Conservation (phyloP, 768 basidiomycete genomes). For the Mycena chlorophos region DNA sequence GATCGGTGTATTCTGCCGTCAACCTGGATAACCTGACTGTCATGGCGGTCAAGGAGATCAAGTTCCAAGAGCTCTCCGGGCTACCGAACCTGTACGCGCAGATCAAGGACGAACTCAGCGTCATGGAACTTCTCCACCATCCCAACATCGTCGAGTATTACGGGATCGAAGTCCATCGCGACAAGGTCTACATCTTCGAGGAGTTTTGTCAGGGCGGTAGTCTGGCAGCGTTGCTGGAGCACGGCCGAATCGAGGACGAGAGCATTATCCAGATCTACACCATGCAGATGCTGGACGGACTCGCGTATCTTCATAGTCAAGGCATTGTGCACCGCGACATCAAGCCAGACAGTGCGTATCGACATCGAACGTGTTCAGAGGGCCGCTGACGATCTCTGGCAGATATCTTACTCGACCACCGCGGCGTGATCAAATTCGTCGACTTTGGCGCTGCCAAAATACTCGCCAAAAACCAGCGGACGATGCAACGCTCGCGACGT, state of each 20-base stretch:
- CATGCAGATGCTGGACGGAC: constrained; percentile 93
- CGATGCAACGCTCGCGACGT: constrained; percentile 73
- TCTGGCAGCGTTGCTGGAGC: constrained; percentile 82
- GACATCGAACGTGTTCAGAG: no score
- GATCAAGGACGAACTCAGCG: constrained; percentile 92
- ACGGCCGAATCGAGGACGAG: constrained; percentile 95
- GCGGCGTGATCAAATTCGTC: constrained; percentile 92
- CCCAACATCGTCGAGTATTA: constrained; percentile 98
- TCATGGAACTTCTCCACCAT: constrained; percentile 98
- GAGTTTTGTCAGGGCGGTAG: constrained; percentile 98
- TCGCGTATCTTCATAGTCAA: constrained; percentile 90
- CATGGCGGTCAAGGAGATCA: constrained; percentile 99
- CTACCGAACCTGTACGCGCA: constrained; percentile 86
- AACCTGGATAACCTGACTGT: constrained; percentile 93
- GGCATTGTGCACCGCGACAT: constrained; percentile 95
- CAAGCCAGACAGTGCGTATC: constrained; percentile 97
- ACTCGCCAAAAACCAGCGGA: constrained; percentile 84
- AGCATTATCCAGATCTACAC: constrained; percentile 94
- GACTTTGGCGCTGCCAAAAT: constrained; percentile 98
- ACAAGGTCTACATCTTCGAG: constrained; percentile 98
- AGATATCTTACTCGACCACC: constrained; percentile 92
- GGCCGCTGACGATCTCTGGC: constrained; percentile 21
- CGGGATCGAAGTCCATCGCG: constrained; percentile 97
- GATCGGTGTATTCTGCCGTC: constrained; percentile 98
- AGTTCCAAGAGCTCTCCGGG: constrained; percentile 90